Base-by-base conservation (phyloP, 345 rosid genomes). In the Syzygium oleosum region DNA sequence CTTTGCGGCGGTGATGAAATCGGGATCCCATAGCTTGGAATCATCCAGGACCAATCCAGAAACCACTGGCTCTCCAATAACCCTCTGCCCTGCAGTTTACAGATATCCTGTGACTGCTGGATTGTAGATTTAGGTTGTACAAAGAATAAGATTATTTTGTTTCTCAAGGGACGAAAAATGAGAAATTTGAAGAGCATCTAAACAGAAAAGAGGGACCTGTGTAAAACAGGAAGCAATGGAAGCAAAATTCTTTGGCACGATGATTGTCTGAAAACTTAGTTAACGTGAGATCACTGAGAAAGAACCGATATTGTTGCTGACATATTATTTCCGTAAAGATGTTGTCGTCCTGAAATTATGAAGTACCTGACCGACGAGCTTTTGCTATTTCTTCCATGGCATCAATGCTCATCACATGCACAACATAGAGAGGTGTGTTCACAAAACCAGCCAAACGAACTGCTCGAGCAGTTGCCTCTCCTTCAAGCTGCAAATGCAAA, bases 371-470 rank as follows among this genome's bases (percentile, higher is more conserved):
- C 90, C 93, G 94, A 89, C 98, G 93, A 89, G 99, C 99, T 93
- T 90, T 93, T 90, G 98, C 98, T 87, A 98, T 93, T 93, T 98
- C 99, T 89, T 98, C 99, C 98, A 96, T 95, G 63, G 99, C 99
- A 89, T 98, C 99, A 51, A 92, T 93, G 93, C 99, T 98, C 98
- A 98, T 98, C 90, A 98, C 99, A 93, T 98, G 99, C 88, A 96
- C 99, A 34, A 96, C 97, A 91, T 98, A 98, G 22, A 98, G 96
- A 58, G 99, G 99, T 1, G 96, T 97, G 91, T 95, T 94, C 87
- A 96, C 95, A 93, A 98, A 98, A 87, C 88, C 89, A 31, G 99
- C 99, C 92, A 96, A 95, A 87, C 90, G 97, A 90, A 97, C 94
- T 65, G 99, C 99, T 79, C 99, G 94, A 85, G 95, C 88, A 87